Evolutionary conservation across 2,329 filamentous ascomycete genomes (phyloP).

Genomic region (Aspergillus jensenii): DNA sequence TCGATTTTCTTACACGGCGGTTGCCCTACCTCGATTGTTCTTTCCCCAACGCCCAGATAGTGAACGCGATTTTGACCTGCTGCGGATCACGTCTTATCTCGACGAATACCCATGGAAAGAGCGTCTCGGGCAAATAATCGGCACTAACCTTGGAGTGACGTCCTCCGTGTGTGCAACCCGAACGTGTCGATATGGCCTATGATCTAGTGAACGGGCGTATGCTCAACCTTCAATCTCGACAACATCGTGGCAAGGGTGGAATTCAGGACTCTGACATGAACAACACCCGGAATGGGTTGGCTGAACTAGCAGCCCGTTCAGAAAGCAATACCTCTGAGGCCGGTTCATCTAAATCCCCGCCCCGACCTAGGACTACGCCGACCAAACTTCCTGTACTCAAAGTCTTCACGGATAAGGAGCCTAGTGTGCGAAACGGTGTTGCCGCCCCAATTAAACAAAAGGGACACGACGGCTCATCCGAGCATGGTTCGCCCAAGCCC

Average conservation of each 20-base stretch:
- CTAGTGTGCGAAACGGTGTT: conserved; percentile 16
- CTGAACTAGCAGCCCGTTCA: conserved; percentile 1
- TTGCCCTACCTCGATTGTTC: neutral
- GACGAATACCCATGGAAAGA: conserved; percentile 8
- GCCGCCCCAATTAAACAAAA: conserved; percentile 13
- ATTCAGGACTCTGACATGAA: conserved; percentile 19
- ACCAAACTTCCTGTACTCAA: conserved; percentile 33
- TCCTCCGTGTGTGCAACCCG: neutral
- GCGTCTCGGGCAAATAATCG: conserved; percentile 9
- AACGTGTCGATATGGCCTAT: conserved; percentile 24
- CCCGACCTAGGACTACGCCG: conserved; percentile 23
- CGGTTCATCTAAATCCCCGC: conserved; percentile 11
- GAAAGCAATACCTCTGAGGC: conserved; percentile 10
- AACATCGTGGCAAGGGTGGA: conserved; percentile 11
- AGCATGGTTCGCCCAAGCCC: conserved; percentile 12
- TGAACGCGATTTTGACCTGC: neutral
- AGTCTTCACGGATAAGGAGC: conserved; percentile 17
- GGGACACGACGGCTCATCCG: conserved; percentile 2
- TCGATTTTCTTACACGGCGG: neutral
- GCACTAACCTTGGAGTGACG: conserved; percentile 18
- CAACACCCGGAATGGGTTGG: conserved; percentile 6
- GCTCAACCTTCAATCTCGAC: conserved; percentile 30
- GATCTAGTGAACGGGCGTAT: conserved; percentile 30
- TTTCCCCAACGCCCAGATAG: neutral
- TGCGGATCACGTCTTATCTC: neutral